Conservation (phyloP, 176 grass and related monocot species). For the Bolboschoenus planiculmis region DNA sequence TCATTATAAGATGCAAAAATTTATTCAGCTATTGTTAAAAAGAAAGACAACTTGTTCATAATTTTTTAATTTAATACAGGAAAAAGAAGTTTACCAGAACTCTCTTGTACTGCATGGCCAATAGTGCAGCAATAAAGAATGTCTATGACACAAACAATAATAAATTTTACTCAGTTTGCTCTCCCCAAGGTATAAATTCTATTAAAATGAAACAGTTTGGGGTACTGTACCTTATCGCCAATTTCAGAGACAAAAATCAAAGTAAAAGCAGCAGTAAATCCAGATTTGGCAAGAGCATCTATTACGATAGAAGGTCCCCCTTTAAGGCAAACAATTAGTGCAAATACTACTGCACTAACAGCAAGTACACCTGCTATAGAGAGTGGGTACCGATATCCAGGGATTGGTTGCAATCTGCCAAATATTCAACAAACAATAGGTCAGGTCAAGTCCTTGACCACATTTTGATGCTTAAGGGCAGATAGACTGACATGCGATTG, state of each 20-base stretch:
- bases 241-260: conserved; percentile 97
- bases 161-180: neutral
- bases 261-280: conserved; percentile 84
- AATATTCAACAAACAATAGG: neutral
- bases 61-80: neutral
- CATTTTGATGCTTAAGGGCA: neutral
- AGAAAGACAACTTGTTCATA: neutral
- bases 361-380: conserved; percentile 49
- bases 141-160: conserved; percentile 49
- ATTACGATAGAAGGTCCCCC: conserved; percentile 59
- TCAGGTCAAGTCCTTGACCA: neutral
- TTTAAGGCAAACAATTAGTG: conserved; percentile 61
- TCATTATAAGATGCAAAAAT: neutral
- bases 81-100: conserved; percentile 43
- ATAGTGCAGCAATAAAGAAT: conserved; percentile 90
- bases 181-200: neutral
- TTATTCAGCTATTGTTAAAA: neutral
- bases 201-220: neutral
- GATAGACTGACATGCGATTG: neutral
- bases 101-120: conserved; percentile 95
- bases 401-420: conserved; percentile 20
- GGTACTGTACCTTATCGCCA: conserved; percentile 74
- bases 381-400: conserved; percentile 40
- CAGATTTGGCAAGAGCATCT: conserved; percentile 70
- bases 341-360: conserved; percentile 40